Evolutionary conservation across 495 filamentous ascomycete species (phyloP).

Genomic region (Baudoinia panamericana): DNA sequence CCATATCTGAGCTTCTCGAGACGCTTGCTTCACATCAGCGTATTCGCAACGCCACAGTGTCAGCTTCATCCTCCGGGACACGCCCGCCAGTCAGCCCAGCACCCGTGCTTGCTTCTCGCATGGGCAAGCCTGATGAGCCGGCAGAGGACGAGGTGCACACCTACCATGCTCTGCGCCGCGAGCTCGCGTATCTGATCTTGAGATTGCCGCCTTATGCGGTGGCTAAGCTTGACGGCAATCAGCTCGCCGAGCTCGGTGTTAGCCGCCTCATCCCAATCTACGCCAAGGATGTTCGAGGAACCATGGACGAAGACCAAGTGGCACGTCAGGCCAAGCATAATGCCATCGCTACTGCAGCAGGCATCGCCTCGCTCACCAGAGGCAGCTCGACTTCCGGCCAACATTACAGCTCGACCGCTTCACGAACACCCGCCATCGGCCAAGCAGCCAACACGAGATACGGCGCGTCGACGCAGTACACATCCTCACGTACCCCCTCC

Average conservation of each 20-base stretch:
- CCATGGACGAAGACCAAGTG: constrained; percentile 75
- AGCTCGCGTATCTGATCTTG: constrained; percentile 57
- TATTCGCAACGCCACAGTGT: constrained; percentile 55
- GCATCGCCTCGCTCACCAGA: constrained; percentile 14
- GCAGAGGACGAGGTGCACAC: constrained; percentile 53
- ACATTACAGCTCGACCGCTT: constrained; percentile 16
- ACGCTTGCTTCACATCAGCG: constrained; percentile 78
- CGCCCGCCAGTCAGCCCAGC: constrained; percentile 28
- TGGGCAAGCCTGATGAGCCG: constrained; percentile 37
- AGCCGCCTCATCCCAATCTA: constrained; percentile 68
- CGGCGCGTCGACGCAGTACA: constrained; percentile 11
- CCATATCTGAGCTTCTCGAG: constrained; percentile 72
- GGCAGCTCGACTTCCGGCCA: constrained; percentile 12
- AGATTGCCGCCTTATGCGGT: constrained; percentile 75
- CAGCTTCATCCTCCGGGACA: constrained; percentile 26
- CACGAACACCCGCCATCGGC: constrained; percentile 19
- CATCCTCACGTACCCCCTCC: constrained; percentile 8
- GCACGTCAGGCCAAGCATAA: constrained; percentile 24
- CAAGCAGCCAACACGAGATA: constrained; percentile 19
- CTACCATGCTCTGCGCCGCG: constrained; percentile 62
- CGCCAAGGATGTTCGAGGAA: constrained; percentile 57
- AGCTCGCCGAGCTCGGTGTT: constrained; percentile 66
- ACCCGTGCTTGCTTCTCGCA: constrained; percentile 28
- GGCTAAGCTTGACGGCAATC: constrained; percentile 72
- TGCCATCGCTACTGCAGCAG: constrained; percentile 20